These are phyloP conservation scores for Fusarium abutilonis DNA, from an alignment of 2,329 filamentous ascomycete species.

Conservation along the genomic window DNA sequence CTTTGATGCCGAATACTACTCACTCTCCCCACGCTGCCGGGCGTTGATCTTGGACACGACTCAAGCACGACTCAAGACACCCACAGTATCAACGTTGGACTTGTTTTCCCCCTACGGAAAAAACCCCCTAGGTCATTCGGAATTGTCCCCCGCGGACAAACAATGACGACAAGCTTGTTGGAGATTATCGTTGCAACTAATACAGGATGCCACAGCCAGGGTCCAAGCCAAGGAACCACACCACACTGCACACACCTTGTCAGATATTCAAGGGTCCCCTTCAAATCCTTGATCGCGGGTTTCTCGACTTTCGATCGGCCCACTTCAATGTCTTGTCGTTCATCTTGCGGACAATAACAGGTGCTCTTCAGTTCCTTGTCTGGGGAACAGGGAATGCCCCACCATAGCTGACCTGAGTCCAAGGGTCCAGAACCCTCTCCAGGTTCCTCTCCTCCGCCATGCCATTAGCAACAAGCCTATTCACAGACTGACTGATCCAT, in stretches of 20 bases:
- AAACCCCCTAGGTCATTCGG: not conserved
- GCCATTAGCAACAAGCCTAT: not conserved
- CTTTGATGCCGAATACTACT: constrained; percentile 8
- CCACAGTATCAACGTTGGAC: constrained; percentile 17
- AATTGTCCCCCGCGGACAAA: constrained; percentile 3
- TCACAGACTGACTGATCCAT: constrained; percentile 1
- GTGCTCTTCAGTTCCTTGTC: constrained; percentile 7
- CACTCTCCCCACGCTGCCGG: constrained; percentile 36
- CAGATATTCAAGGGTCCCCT: constrained; percentile 14
- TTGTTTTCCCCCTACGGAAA: constrained; percentile 16
- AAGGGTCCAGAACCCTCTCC: constrained; percentile 34
- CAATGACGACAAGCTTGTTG: constrained; percentile 26
- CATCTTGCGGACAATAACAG: not conserved
- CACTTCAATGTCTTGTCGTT: constrained; percentile 4
- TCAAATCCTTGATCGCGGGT: constrained; percentile 17
- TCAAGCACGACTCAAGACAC: too few species aligned
- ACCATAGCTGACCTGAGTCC: constrained; percentile 4
- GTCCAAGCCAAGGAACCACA: not conserved
- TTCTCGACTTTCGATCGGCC: constrained; percentile 20
- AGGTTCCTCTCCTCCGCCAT: constrained; percentile 10
- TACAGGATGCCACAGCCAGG: not conserved
- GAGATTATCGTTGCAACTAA: constrained; percentile 1
- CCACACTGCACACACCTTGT: constrained; percentile 2
- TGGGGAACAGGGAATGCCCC: constrained; percentile 17
- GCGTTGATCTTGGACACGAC: constrained; percentile 28